Base-by-base conservation (phyloP, 1,284 basidiomycete species). In the Ceratobasidium sp. region DNA sequence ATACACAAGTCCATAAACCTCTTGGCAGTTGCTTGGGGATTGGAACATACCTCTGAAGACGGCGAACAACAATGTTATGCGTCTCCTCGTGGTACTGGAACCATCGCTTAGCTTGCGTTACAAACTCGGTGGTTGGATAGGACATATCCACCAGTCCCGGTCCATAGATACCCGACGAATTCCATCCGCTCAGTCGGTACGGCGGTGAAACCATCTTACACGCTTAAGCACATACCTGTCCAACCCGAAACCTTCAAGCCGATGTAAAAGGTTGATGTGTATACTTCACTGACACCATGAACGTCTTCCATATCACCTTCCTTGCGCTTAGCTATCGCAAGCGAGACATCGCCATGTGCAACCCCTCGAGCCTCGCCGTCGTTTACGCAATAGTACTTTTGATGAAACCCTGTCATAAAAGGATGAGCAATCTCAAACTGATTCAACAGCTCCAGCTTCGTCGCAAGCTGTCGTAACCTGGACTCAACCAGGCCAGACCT, bases 51-150 rank as follows among this genome's bases (percentile, higher is more conserved):
- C 89, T 90, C 83, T 89, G 98, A 76, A 98, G 94, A 77, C 98
- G 91, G 62, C 94, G 88, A 20, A 99, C 91, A 55, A 94, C 86
- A 72, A 99, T 93, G 27, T 94, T 94, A 96, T 99, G 99, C 56
- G 87, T 89, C 20, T 87, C 82, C 75, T 95, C 92, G 72, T 98
- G 93, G 76, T 91, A 99, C 78, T 92, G 91, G 76, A 98, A 96
- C 96, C 97, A 99, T 80, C 88, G 82, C 79, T 96, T 97, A 96
- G n/a, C n/a, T n/a, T n/a, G n/a, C n/a, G n/a, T n/a, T n/a, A n/a
- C n/a, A n/a, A n/a, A n/a, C n/a, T n/a, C n/a, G n/a, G n/a, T n/a
- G n/a, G n/a, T n/a, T n/a, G n/a, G n/a, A n/a, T n/a, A n/a, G n/a
- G n/a, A n/a, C 70, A 99, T 95, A 79, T 99, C 97, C 71, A 99